phyloP scores from a whole-genome alignment of 352 stramenopile genomes.

The Phytophthora sp. region DNA sequence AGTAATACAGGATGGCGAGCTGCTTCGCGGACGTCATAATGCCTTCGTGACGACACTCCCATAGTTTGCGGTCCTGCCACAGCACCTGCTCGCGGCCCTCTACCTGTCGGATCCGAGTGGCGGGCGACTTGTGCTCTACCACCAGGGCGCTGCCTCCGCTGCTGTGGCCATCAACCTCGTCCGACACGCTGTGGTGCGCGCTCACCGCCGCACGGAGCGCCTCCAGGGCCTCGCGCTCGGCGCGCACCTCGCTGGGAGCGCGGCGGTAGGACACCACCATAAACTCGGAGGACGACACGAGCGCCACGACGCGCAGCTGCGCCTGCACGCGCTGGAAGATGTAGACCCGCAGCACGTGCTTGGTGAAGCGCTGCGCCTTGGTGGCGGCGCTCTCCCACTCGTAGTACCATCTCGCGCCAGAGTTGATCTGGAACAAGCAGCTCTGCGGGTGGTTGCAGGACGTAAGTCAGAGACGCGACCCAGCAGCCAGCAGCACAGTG shows the following conservation, averaged over 20 bases:
- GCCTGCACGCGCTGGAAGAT: constrained; percentile 42
- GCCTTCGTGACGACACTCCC: constrained; percentile 42
- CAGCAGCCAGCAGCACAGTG: no score
- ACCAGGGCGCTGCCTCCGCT: background rate
- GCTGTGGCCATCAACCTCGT: background rate
- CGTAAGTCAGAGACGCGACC: background rate
- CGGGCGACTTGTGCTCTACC: background rate
- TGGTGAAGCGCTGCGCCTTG: constrained; percentile 66
- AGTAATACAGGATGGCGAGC: constrained; percentile 50
- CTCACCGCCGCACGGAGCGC: constrained; percentile 8
- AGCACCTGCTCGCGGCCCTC: constrained; percentile 1
- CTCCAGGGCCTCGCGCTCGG: constrained; percentile 35
- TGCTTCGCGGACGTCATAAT: constrained; percentile 56
- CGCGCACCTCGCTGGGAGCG: constrained; percentile 47
- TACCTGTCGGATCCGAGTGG: background rate
- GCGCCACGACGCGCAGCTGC: constrained; percentile 46
- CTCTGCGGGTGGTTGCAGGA: constrained; percentile 4
- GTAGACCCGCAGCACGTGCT: constrained; percentile 66
- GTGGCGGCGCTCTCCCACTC: constrained; percentile 71
- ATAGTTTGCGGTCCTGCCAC: constrained; percentile 48
- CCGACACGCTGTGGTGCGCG: background rate
- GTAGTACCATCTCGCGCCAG: constrained; percentile 69
- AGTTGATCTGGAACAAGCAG: constrained; percentile 63
- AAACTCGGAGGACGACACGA: constrained; percentile 55
- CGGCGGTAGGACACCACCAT: constrained; percentile 75